phyloP scores from a whole-genome alignment of 1,284 basidiomycete genomes.

The Malassezia furfur region DNA sequence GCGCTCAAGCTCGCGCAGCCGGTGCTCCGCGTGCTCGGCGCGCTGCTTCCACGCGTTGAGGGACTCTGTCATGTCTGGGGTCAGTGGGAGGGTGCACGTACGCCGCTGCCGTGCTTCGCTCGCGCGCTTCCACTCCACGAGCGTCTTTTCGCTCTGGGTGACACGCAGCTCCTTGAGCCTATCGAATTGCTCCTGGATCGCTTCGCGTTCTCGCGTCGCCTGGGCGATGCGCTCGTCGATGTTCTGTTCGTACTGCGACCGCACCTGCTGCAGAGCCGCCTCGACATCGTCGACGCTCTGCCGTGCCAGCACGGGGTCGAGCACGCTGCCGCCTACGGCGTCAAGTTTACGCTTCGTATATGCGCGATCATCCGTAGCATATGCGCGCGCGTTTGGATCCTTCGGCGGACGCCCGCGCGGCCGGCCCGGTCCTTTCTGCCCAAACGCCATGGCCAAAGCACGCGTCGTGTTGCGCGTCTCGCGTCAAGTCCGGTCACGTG shows the following conservation, averaged over 20 bases:
- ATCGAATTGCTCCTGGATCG: slow-evolving; percentile 40
- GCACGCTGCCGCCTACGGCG: background rate
- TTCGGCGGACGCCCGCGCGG: slow-evolving; percentile 16
- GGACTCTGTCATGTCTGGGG: slow-evolving; percentile 10
- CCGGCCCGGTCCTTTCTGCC: slow-evolving; percentile 10
- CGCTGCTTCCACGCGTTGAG: slow-evolving; percentile 14
- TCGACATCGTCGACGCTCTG: slow-evolving; percentile 11
- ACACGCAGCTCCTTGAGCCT: slow-evolving; percentile 31
- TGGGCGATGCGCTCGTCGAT: slow-evolving; percentile 13
- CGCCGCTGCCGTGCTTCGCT: slow-evolving; percentile 30
- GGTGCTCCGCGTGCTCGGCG: slow-evolving; percentile 18
- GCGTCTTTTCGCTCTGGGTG: slow-evolving; percentile 28
- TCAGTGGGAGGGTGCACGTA: slow-evolving; percentile 1
- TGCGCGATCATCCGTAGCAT: background rate
- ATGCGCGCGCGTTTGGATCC: slow-evolving; percentile 7
- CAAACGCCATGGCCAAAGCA: slow-evolving; percentile 16
- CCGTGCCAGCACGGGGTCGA: background rate
- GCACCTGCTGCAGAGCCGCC: slow-evolving; percentile 8
- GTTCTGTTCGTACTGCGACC: slow-evolving; percentile 12
- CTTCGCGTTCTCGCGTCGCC: slow-evolving; percentile 26
- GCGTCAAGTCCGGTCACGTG: slow-evolving; percentile 1
- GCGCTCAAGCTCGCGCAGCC: slow-evolving; percentile 9
- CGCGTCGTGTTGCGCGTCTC: slow-evolving; percentile 1
- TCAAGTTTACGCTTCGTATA: background rate
- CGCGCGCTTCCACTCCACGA: slow-evolving; percentile 31